Evolutionary conservation across 2,329 filamentous ascomycete genomes (phyloP).

Genomic region (Sphaerulina populicola): DNA sequence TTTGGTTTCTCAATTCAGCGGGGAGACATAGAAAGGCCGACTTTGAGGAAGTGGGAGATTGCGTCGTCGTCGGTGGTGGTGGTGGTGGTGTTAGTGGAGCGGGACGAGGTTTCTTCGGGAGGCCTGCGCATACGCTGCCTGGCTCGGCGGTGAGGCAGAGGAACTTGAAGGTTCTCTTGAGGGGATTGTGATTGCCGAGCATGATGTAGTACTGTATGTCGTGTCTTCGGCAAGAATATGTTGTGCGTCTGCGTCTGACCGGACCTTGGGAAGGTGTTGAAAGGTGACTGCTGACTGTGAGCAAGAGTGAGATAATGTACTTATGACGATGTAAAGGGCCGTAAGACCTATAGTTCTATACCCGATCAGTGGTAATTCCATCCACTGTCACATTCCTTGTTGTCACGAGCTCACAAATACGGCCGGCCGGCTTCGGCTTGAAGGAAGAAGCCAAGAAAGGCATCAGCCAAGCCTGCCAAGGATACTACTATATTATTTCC

Average conservation of each 20-base stretch:
- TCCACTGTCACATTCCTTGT: background rate
- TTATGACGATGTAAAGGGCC: no score
- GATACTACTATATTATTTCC: background rate
- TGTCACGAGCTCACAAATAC: background rate
- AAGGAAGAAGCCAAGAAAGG: background rate
- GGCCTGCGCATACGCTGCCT: constrained; percentile 9
- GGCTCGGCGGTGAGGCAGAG: constrained; percentile 8
- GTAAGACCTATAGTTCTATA: no score
- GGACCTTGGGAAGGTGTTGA: background rate
- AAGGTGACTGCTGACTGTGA: background rate
- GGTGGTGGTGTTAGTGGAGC: background rate
- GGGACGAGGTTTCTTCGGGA: constrained; percentile 6
- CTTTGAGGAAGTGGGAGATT: background rate
- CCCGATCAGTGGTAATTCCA: background rate
- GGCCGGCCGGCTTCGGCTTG: background rate
- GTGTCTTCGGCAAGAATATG: background rate
- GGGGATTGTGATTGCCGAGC: background rate
- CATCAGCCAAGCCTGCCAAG: background rate
- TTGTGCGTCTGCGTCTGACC: background rate
- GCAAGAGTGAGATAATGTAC: no score
- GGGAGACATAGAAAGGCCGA: constrained; percentile 7
- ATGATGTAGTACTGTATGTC: background rate
- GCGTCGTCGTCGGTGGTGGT: background rate
- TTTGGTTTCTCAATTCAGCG: constrained; percentile 13
- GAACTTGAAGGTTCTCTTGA: constrained; percentile 1